These are phyloP conservation scores for Clarireedia hainanense DNA, from an alignment of 2,329 filamentous ascomycete species.

Conservation along the genomic window DNA sequence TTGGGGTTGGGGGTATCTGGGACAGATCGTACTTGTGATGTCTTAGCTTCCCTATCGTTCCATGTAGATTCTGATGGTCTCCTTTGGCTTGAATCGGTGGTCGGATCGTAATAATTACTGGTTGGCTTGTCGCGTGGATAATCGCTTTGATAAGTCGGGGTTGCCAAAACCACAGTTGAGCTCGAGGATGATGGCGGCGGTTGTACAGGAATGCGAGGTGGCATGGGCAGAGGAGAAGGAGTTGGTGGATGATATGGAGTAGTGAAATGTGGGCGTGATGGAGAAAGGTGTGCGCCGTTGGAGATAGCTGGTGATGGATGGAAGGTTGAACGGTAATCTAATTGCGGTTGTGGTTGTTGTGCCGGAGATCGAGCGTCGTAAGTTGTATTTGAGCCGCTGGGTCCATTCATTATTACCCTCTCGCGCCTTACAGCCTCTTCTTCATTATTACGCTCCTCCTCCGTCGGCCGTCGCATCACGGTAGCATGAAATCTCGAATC, in stretches of 20 bases:
- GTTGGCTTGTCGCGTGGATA: constrained; percentile 35
- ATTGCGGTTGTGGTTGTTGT: constrained; percentile 5
- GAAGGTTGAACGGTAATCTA: constrained; percentile 2
- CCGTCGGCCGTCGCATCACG: constrained; percentile 26
- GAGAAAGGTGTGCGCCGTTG: constrained; percentile 23
- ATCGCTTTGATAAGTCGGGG: constrained; percentile 26
- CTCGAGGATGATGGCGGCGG: constrained; percentile 6
- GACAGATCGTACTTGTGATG: constrained; percentile 25
- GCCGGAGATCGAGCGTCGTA: constrained; percentile 1
- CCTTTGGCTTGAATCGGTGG: constrained; percentile 36
- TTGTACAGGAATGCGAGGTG: constrained; percentile 22
- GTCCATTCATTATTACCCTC: constrained; percentile 13
- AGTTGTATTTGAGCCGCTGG: not conserved
- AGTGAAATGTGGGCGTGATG: constrained; percentile 26
- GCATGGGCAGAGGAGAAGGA: constrained; percentile 19
- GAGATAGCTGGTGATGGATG: constrained; percentile 3
- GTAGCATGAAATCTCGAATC: constrained; percentile 26
- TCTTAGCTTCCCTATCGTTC: constrained; percentile 23
- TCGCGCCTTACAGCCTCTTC: constrained; percentile 5
- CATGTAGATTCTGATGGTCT: constrained; percentile 30
- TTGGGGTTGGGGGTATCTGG: not conserved
- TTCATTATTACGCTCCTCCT: constrained; percentile 14
- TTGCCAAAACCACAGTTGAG: constrained; percentile 16
- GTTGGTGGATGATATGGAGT: constrained; percentile 25
- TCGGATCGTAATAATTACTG: constrained; percentile 38